Percentiles rank a stretch among this genome's conserved stretches.
These are phyloP conservation scores for Nannochloropsis oceanica DNA, from an alignment of 108 stramenopile species.

Conservation along the genomic window DNA sequence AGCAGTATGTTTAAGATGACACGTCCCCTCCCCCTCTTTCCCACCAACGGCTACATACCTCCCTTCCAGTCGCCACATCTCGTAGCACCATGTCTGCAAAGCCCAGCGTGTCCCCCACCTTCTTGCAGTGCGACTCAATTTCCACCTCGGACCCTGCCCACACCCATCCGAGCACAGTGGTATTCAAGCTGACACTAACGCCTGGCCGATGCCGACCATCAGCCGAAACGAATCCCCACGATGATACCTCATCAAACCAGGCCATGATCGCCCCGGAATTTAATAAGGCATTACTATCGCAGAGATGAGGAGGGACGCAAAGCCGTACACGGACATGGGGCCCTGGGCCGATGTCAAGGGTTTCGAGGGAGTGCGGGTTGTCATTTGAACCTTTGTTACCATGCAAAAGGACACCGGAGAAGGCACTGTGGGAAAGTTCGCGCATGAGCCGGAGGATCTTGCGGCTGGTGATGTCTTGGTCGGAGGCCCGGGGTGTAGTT, in stretches of 20 bases:
- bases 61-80: not conserved
- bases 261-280: not conserved
- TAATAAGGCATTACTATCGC: not conserved
- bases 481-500: not conserved
- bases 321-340: not conserved
- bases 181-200: not conserved
- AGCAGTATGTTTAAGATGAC: not conserved
- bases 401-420: not conserved
- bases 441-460: not conserved
- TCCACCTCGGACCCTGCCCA: not conserved
- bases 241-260: not conserved
- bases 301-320: not conserved
- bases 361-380: not conserved
- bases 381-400: not conserved
- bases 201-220: not conserved
- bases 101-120: not conserved
- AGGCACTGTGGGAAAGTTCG: not conserved
- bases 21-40: not conserved
- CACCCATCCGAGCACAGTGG: not conserved
- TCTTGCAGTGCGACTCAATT: not conserved
- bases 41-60: not conserved
- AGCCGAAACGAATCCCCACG: not conserved
- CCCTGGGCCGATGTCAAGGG: not conserved
- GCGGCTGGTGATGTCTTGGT: not conserved
- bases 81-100: not conserved